These are phyloP conservation scores for Cyberlindnera mycetangii DNA, from an alignment of 805 yeast genomes.

Conservation along the genomic window DNA sequence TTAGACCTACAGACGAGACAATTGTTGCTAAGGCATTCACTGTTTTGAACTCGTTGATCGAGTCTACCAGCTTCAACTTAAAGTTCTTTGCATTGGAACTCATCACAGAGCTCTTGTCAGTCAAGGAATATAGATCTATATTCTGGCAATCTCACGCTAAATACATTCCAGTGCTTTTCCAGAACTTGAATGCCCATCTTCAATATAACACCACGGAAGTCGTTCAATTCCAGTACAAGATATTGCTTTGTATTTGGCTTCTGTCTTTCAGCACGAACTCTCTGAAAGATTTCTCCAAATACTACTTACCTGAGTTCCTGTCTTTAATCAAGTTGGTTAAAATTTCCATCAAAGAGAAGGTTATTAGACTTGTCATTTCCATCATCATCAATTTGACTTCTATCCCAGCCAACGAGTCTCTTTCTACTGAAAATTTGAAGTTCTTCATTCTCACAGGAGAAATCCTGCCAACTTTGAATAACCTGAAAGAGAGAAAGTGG, in stretches of 20 bases:
- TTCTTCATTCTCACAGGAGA: slow-evolving; percentile 69
- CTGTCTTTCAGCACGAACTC: slow-evolving; percentile 63
- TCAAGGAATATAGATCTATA: slow-evolving; percentile 48
- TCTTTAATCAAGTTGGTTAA: slow-evolving; percentile 54
- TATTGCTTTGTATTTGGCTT: slow-evolving; percentile 79
- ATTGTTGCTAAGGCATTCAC: slow-evolving; percentile 18
- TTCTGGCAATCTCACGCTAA: slow-evolving; percentile 42
- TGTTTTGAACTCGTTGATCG: slow-evolving; percentile 18
- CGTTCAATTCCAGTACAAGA: slow-evolving; percentile 76
- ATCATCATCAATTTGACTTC: slow-evolving; percentile 61
- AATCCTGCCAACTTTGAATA: slow-evolving; percentile 64
- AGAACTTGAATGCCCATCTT: slow-evolving; percentile 36
- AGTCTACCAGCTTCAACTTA: slow-evolving; percentile 43
- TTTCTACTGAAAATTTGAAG: slow-evolving; percentile 52
- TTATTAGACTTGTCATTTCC: slow-evolving; percentile 80
- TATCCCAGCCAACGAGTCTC: slow-evolving; percentile 30
- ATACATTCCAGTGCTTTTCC: slow-evolving; percentile 46
- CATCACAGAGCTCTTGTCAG: slow-evolving; percentile 55
- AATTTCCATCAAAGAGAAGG: slow-evolving; percentile 87
- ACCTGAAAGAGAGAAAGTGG: slow-evolving; percentile 84
- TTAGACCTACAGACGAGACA: slow-evolving; percentile 22
- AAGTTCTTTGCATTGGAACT: slow-evolving; percentile 66
- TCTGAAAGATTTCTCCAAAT: slow-evolving; percentile 51
- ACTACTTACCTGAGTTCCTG: slow-evolving; percentile 46
- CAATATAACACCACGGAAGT: slow-evolving; percentile 30